These are phyloP conservation scores for Diplodia scrobiculata DNA, from an alignment of 2,329 filamentous ascomycete genomes.

Conservation along the genomic window DNA sequence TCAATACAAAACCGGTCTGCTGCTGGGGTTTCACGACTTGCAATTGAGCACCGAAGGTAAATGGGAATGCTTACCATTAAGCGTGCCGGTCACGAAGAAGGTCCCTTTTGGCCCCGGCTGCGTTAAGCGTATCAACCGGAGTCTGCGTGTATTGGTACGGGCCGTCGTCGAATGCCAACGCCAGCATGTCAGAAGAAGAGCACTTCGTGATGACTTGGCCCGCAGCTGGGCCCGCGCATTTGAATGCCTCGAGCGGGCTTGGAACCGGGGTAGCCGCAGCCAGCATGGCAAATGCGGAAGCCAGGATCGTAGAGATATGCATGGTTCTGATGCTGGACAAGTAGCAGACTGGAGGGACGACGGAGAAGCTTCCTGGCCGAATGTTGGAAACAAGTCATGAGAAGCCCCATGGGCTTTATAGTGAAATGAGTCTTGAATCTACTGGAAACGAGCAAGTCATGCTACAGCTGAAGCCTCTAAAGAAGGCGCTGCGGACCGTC, in stretches of 20 bases:
- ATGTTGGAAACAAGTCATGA: slow-evolving; percentile 3
- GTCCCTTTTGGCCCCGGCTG: slow-evolving; percentile 41
- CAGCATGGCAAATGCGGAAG: neutral
- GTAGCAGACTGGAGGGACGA: neutral
- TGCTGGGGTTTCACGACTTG: neutral
- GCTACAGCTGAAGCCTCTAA: neutral
- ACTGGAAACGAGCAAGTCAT: neutral
- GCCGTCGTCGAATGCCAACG: slow-evolving; percentile 44
- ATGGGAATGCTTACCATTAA: slow-evolving; percentile 34
- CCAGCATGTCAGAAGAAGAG: slow-evolving; percentile 37
- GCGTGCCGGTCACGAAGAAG: slow-evolving; percentile 42
- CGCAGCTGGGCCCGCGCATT: slow-evolving; percentile 36
- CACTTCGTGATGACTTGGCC: slow-evolving; percentile 41
- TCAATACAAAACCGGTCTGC: no score
- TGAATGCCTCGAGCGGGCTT: slow-evolving; percentile 34
- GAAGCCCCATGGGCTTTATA: neutral
- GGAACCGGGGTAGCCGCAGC: slow-evolving; percentile 21
- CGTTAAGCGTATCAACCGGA: slow-evolving; percentile 39
- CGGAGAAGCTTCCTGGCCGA: neutral
- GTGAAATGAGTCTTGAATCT: neutral
- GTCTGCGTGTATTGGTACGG: slow-evolving; percentile 43
- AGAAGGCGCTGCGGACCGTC: slow-evolving; percentile 16
- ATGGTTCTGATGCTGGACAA: neutral
- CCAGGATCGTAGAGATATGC: slow-evolving; percentile 14
- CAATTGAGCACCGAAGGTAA: neutral